These are phyloP conservation scores for Phytophthora boehmeriae DNA, from an alignment of 352 stramenopile genomes.

Conservation along the genomic window DNA sequence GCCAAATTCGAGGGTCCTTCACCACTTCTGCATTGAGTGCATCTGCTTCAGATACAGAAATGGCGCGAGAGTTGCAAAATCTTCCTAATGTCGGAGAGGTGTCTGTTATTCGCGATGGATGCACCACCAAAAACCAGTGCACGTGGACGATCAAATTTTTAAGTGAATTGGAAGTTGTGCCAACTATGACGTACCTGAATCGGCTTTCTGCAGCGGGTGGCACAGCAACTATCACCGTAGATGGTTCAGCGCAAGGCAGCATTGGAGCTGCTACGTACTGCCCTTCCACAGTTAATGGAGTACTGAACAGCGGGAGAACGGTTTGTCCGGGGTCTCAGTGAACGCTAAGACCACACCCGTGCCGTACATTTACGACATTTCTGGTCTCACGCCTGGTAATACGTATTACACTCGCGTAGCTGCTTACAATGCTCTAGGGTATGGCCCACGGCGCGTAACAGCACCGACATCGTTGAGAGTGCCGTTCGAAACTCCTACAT, in stretches of 20 bases:
- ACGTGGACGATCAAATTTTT: conserved; percentile 84
- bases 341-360: conserved; percentile 20
- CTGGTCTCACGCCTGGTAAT: conserved; percentile 54
- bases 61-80: conserved; percentile 91
- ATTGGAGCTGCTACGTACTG: conserved; percentile 58
- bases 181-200: conserved; percentile 55
- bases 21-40: conserved; percentile 77
- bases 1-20: conserved; percentile 71
- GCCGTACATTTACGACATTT: conserved; percentile 63
- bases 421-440: conserved; percentile 70
- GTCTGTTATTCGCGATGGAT: conserved; percentile 55
- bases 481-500: conserved; percentile 63
- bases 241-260: conserved; percentile 39
- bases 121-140: conserved; percentile 59
- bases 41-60: conserved; percentile 51
- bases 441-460: conserved; percentile 57
- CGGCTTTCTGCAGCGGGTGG: conserved; percentile 50
- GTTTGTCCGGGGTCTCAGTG: conserved; percentile 34
- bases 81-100: conserved; percentile 95
- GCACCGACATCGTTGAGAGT: conserved; percentile 64
- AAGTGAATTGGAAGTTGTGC: conserved; percentile 64
- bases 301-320: conserved; percentile 30
- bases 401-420: conserved; percentile 80
- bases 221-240: conserved; percentile 43
- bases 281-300: conserved; percentile 32